Conservation (phyloP, 305 asterid species). For the Lippia alba region DNA sequence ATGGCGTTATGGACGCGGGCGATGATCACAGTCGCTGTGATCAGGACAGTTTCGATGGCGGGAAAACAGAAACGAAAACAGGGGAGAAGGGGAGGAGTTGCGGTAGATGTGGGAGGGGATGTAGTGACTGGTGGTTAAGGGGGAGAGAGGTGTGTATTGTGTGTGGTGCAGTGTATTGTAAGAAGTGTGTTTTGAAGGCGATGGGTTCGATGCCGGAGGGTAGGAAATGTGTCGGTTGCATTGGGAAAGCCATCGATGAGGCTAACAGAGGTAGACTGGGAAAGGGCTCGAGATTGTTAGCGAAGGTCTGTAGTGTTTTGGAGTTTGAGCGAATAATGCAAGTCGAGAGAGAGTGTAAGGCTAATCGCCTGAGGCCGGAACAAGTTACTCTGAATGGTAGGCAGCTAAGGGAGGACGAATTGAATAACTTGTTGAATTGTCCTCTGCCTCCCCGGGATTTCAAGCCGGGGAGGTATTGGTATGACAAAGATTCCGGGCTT, state of each 20-base stretch:
- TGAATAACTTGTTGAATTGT: slow-evolving; percentile 57
- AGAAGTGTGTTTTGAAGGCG: slow-evolving; percentile 59
- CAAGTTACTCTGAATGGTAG: slow-evolving; percentile 63
- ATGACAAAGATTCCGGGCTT: slow-evolving; percentile 72
- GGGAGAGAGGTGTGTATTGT: slow-evolving; percentile 48
- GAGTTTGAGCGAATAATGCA: slow-evolving; percentile 50
- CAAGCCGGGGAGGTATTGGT: slow-evolving; percentile 75
- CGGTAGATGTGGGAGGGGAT: slow-evolving; percentile 55
- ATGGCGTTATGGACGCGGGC: not conserved
- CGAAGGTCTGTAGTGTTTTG: slow-evolving; percentile 43
- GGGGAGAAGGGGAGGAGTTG: slow-evolving; percentile 37
- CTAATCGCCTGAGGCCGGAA: slow-evolving; percentile 60
- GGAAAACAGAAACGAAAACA: slow-evolving; percentile 13
- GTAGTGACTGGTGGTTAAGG: slow-evolving; percentile 29
- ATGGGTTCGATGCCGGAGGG: slow-evolving; percentile 86
- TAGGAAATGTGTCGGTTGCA: slow-evolving; percentile 69
- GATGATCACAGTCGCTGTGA: slow-evolving; percentile 16
- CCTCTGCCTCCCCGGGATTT: slow-evolving; percentile 48
- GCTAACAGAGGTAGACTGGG: slow-evolving; percentile 54
- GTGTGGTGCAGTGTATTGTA: slow-evolving; percentile 66
- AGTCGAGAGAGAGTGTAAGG: slow-evolving; percentile 59
- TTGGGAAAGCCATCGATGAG: slow-evolving; percentile 56
- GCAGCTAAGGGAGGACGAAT: slow-evolving; percentile 52
- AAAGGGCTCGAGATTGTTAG: slow-evolving; percentile 44
- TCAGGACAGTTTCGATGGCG: slow-evolving; percentile 23